Conservation (phyloP, 2,329 filamentous ascomycete genomes). For the Tympanopsis confertula region DNA sequence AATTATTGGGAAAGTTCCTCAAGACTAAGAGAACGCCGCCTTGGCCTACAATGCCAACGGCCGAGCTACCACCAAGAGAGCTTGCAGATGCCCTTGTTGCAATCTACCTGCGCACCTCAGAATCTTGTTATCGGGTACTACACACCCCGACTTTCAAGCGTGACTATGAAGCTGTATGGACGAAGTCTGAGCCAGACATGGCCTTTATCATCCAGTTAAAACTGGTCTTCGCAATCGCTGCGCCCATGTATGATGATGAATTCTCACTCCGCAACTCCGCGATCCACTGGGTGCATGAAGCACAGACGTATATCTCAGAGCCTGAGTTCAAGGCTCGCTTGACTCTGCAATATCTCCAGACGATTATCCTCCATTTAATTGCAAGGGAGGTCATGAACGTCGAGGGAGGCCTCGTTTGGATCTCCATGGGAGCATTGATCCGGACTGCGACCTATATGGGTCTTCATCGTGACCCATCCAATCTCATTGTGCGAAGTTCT, state of each 20-base stretch:
- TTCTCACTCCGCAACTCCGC: constrained; percentile 37
- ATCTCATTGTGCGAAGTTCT: constrained; percentile 17
- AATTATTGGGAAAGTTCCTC: constrained; percentile 36
- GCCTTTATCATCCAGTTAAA: constrained; percentile 44
- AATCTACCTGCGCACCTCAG: constrained; percentile 33
- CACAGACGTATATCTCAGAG: constrained; percentile 38
- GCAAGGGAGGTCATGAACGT: constrained; percentile 24
- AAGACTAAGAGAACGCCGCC: constrained; percentile 32
- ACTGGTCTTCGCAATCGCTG: constrained; percentile 44
- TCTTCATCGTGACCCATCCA: constrained; percentile 32
- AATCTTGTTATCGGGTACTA: constrained; percentile 34
- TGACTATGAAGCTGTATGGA: constrained; percentile 39
- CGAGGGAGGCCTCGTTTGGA: constrained; percentile 34
- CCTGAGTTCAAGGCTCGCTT: constrained; percentile 40
- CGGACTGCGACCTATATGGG: constrained; percentile 36
- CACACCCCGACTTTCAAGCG: constrained; percentile 36
- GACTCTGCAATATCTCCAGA: constrained; percentile 36
- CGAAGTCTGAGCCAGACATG: constrained; percentile 13
- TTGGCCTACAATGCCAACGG: constrained; percentile 30
- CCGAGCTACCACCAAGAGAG: constrained; percentile 31
- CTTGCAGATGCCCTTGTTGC: constrained; percentile 33
- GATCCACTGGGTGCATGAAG: constrained; percentile 44
- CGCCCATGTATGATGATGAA: constrained; percentile 32
- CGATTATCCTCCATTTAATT: constrained; percentile 27
- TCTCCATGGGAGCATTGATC: constrained; percentile 28